Evolutionary conservation across 768 basidiomycete genomes (phyloP), one percentile per base, ranked within the genome.

Genomic region (Agaricus sinodeliciosus): DNA sequence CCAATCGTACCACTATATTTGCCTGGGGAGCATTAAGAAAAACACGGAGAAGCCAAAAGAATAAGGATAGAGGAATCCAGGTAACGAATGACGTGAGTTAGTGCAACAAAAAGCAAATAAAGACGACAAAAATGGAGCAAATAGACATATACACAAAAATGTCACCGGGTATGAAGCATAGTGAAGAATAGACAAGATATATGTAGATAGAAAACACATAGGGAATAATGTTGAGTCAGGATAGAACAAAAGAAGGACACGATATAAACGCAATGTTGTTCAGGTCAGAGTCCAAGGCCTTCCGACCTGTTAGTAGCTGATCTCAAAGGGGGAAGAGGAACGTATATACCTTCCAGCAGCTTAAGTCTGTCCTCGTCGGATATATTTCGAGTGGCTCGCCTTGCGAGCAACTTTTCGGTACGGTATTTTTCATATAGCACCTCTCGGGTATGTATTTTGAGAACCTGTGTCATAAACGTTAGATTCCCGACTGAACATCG

Each of bases 381-480:
- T 59, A 92, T 90, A 58, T 82, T 78, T 60, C 79, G 77, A 18
- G 90, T 92, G 18, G 87, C 90, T 57, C 91, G 85, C 58, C 89
- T 79, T 42, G 88, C 90, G 16, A 94, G 80, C 51, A 94, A 79
- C 69, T 92, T 92, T 72, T 93, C 91, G 1, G 90, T 94, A 63
- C 94, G 77, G 68, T 86, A 97, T 61, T 85, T 85, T 74, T 97
- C 94, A 66, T 97, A 97, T 68, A 94, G 69, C 52, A 92, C 88
- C 65, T 95, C 90, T 60, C 85, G 85, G 28, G 93, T 94, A 54
- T 82, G 83, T 42, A 74, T 80, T 71, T 90, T 92, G 55, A 95
- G 75, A 61, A 87, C 75, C 90, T 93, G 63, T 19, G 19, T 4
- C 39, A 19, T n/a, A 7, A 31, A 5, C 16, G 27, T 54, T 18